Conservation (phyloP, 305 asterid genomes). For the Fraxinus floribunda region DNA sequence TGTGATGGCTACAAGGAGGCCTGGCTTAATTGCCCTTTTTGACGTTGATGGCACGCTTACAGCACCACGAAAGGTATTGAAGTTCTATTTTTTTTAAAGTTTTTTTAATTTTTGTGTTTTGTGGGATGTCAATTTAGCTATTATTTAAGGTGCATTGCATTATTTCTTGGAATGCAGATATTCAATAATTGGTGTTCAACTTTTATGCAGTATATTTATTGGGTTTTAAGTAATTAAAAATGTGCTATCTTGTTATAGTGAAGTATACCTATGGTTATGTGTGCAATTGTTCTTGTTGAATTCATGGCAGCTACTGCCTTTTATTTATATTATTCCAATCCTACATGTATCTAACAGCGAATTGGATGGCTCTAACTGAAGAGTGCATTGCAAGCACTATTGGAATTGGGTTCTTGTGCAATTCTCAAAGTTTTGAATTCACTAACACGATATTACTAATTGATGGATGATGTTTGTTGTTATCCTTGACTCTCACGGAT, state of each 20-base stretch:
- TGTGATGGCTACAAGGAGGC: conserved; percentile 55
- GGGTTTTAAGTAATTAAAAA: not conserved
- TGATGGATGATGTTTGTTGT: not conserved
- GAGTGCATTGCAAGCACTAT: conserved; percentile 13
- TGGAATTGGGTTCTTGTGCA: not conserved
- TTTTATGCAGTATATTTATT: not conserved
- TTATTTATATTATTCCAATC: not conserved
- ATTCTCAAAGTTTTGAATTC: not conserved
- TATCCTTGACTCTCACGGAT: not conserved
- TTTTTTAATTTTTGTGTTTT: not conserved
- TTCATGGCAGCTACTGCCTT: not conserved
- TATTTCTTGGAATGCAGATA: not conserved
- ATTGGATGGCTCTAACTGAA: not conserved
- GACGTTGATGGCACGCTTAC: conserved; percentile 98
- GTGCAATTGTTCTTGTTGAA: not conserved
- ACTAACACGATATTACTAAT: not conserved
- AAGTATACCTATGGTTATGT: not conserved
- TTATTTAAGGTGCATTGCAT: not conserved
- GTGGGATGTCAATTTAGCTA: not conserved
- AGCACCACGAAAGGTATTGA: conserved; percentile 74
- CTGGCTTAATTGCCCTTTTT: conserved; percentile 83
- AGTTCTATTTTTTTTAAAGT: not conserved
- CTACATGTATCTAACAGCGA: conserved; percentile 11
- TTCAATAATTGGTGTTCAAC: not conserved
- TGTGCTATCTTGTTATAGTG: not conserved